Percentiles rank a stretch among this genome's conserved stretches.
These are phyloP conservation scores for Thuja plicata DNA, from an alignment of 83 land plant species.

Conservation along the genomic window DNA sequence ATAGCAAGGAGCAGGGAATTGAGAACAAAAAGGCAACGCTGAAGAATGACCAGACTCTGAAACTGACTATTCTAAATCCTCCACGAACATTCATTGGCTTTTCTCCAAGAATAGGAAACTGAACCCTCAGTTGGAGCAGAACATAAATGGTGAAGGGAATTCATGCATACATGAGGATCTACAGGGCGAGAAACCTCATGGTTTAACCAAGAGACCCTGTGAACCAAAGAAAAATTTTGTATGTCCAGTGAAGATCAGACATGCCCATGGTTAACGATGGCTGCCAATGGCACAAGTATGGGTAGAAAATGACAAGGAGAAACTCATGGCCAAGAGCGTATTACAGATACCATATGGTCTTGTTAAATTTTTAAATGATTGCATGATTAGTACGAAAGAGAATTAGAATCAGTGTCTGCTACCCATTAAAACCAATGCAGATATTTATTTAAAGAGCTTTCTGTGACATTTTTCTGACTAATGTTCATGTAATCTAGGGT, in stretches of 20 bases:
- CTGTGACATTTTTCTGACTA: background rate
- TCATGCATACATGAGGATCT: too few species aligned
- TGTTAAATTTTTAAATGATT: too few species aligned
- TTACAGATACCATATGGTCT: background rate
- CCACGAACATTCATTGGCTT: too few species aligned
- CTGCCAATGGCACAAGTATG: slow-evolving; percentile 12
- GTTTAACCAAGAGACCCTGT: background rate
- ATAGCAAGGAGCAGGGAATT: too few species aligned
- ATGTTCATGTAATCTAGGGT: background rate
- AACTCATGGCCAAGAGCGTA: background rate
- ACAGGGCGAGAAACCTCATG: too few species aligned
- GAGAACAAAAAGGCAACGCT: too few species aligned
- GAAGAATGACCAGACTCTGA: too few species aligned
- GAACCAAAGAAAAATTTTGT: background rate
- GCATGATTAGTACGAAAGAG: background rate
- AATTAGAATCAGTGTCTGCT: background rate
- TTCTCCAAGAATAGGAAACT: too few species aligned
- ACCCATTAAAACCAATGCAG: background rate
- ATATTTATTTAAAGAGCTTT: background rate
- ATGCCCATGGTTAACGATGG: background rate
- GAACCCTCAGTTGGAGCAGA: too few species aligned
- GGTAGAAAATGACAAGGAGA: background rate
- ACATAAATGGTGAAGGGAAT: too few species aligned
- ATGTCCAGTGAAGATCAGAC: background rate
- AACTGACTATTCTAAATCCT: too few species aligned